Evolutionary conservation across 1,284 basidiomycete genomes (phyloP).

Genomic region (Cutaneotrichosporon arboriforme): DNA sequence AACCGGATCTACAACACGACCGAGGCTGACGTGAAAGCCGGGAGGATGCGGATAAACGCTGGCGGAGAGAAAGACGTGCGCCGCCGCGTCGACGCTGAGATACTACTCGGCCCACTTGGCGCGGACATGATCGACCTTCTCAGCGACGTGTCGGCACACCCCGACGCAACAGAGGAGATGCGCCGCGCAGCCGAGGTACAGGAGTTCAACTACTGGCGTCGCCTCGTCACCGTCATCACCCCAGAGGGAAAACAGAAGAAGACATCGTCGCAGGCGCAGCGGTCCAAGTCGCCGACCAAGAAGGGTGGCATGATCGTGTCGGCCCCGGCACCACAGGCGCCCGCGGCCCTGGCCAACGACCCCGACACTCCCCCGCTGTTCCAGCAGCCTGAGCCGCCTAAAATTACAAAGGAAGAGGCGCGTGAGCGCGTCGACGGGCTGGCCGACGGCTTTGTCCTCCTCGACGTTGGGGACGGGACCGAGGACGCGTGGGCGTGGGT

Average conservation of each 20-base stretch:
- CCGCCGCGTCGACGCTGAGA: slow-evolving; percentile 52
- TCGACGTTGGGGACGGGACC: slow-evolving; percentile 32
- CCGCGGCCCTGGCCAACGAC: background rate
- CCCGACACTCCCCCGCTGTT: slow-evolving; percentile 22
- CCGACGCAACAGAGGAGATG: slow-evolving; percentile 29
- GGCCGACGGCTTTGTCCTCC: slow-evolving; percentile 44
- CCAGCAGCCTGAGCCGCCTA: slow-evolving; percentile 46
- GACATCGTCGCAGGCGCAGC: background rate
- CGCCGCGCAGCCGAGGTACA: slow-evolving; percentile 39
- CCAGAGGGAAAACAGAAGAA: slow-evolving; percentile 11
- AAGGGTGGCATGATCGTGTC: slow-evolving; percentile 5
- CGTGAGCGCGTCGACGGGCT: slow-evolving; percentile 43
- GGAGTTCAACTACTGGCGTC: slow-evolving; percentile 42
- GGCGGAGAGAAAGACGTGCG: slow-evolving; percentile 62
- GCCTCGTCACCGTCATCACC: slow-evolving; percentile 25
- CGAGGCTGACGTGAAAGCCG: slow-evolving; percentile 62
- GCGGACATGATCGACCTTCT: slow-evolving; percentile 32
- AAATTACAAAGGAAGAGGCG: slow-evolving; percentile 46
- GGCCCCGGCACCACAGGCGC: background rate
- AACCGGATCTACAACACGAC: slow-evolving; percentile 59
- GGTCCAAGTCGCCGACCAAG: slow-evolving; percentile 2
- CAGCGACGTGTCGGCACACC: slow-evolving; percentile 36
- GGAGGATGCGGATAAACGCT: slow-evolving; percentile 66
- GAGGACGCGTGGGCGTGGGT: slow-evolving; percentile 51
- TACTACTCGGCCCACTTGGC: slow-evolving; percentile 44